Evolutionary conservation across 768 basidiomycete genomes (phyloP).

Genomic region (Trametes gibbosa): DNA sequence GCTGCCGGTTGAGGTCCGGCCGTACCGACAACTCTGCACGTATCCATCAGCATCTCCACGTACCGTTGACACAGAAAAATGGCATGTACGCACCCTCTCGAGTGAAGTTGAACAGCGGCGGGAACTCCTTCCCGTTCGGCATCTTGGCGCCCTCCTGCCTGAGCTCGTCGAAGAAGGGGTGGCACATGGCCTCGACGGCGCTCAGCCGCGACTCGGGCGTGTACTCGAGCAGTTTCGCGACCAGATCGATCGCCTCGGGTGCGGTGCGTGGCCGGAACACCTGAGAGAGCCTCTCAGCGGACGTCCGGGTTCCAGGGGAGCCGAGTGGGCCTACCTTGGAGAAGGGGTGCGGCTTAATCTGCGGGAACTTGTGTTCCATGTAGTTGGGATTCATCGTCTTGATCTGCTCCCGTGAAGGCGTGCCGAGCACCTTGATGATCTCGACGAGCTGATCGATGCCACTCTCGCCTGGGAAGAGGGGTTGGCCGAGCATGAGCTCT

Average conservation of each 20-base stretch:
- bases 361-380: constrained; percentile 99
- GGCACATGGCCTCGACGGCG: constrained; percentile 87
- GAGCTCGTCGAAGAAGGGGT: constrained; percentile 97
- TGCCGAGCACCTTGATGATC: constrained; percentile 99
- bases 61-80: background rate
- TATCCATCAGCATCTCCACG: constrained; percentile 7
- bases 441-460: constrained; percentile 99
- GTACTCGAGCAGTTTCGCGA: constrained; percentile 93
- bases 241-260: constrained; percentile 93
- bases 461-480: constrained; percentile 97
- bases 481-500: constrained; percentile 98
- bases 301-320: constrained; percentile 1
- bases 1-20: constrained; percentile 87
- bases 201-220: constrained; percentile 93
- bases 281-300: constrained; percentile 37
- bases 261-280: constrained; percentile 98
- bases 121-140: constrained; percentile 97
- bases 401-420: constrained; percentile 98
- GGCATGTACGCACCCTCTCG: constrained; percentile 72
- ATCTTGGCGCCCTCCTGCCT: constrained; percentile 87
- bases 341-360: constrained; percentile 99
- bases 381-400: constrained; percentile 99
- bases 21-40: constrained; percentile 87
- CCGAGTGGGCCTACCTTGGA: constrained; percentile 64
- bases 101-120: constrained; percentile 91